A percentile compares a stretch with the other conserved stretches of the same genome.
phyloP scores from a whole-genome alignment of 169 alveolate genomes.

The Babesia ovata region DNA sequence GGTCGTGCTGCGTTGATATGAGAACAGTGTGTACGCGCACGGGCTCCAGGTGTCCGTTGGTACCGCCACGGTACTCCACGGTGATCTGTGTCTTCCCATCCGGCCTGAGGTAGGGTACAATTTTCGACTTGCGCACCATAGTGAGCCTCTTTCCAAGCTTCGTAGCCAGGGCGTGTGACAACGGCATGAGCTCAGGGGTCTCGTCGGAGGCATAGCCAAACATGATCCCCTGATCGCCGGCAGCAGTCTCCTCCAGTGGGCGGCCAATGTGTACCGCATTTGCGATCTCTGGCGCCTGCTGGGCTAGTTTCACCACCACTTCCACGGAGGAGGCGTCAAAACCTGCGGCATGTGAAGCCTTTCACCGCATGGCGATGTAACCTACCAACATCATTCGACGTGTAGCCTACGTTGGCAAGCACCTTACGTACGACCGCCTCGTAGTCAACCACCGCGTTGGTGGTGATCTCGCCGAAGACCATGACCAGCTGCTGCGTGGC shows the following conservation, averaged over 20 bases:
- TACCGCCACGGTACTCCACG: slow-evolving; percentile 82
- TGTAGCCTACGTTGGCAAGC: slow-evolving; percentile 90
- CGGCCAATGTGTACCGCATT: slow-evolving; percentile 94
- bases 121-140: slow-evolving; percentile 90
- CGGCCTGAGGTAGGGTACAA: slow-evolving; percentile 94
- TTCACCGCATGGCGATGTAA: slow-evolving; percentile 68
- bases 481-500: slow-evolving; percentile 92
- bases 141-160: slow-evolving; percentile 90
- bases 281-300: slow-evolving; percentile 95
- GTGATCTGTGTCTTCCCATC: slow-evolving; percentile 99
- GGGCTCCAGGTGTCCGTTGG: slow-evolving; percentile 87
- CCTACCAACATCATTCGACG: slow-evolving; percentile 80
- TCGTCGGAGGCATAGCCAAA: slow-evolving; percentile 99
- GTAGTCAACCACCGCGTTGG: slow-evolving; percentile 88
- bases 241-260: slow-evolving; percentile 92
- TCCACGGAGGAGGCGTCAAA: slow-evolving; percentile 93
- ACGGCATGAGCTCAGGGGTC: slow-evolving; percentile 96
- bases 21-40: slow-evolving; percentile 91
- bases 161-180: slow-evolving; percentile 95
- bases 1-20: slow-evolving; percentile 91
- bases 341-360: slow-evolving; percentile 79
- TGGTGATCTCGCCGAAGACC: slow-evolving; percentile 97
- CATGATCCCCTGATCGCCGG: slow-evolving; percentile 99
- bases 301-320: slow-evolving; percentile 90
- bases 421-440: slow-evolving; percentile 94